A percentile compares a stretch with the other conserved stretches of the same genome.
phyloP scores from a whole-genome alignment of 2,329 filamentous ascomycete genomes.

The Simplicillium aogashimaense region DNA sequence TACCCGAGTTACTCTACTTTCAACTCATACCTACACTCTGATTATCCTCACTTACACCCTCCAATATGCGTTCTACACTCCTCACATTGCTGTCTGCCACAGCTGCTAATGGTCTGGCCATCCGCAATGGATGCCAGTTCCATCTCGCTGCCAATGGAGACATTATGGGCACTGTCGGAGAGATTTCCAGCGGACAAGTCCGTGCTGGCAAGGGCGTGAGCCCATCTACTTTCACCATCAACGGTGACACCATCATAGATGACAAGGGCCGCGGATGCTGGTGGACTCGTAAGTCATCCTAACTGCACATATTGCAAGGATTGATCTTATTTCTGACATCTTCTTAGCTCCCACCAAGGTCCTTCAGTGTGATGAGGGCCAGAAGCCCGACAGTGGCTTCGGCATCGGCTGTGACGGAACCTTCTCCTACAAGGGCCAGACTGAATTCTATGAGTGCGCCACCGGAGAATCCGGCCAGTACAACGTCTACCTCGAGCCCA shows the following conservation, averaged over 20 bases:
- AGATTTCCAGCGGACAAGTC: slow-evolving; percentile 51
- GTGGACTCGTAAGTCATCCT: slow-evolving; percentile 40
- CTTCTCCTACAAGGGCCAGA: slow-evolving; percentile 39
- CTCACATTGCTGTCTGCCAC: slow-evolving; percentile 9
- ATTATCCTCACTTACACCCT: background rate
- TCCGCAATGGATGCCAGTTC: slow-evolving; percentile 25
- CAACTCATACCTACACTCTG: background rate
- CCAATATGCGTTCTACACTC: slow-evolving; percentile 7
- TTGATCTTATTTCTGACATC: background rate
- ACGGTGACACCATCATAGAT: slow-evolving; percentile 45
- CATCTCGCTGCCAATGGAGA: slow-evolving; percentile 37
- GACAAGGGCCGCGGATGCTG: slow-evolving; percentile 49
- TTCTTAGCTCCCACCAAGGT: slow-evolving; percentile 42
- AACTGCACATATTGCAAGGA: background rate
- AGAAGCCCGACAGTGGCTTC: slow-evolving; percentile 43
- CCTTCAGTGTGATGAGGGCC: slow-evolving; percentile 50
- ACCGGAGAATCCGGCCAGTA: slow-evolving; percentile 40
- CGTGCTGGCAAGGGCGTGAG: slow-evolving; percentile 35
- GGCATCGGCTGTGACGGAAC: slow-evolving; percentile 40
- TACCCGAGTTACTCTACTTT: background rate
- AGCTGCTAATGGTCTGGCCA: slow-evolving; percentile 8
- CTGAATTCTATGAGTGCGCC: slow-evolving; percentile 50
- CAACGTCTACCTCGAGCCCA: slow-evolving; percentile 42
- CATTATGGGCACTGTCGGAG: slow-evolving; percentile 43
- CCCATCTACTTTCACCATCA: slow-evolving; percentile 43